These are phyloP conservation scores for Cladosporium oxysporum DNA, from an alignment of 2,329 filamentous ascomycete genomes.

Conservation along the genomic window DNA sequence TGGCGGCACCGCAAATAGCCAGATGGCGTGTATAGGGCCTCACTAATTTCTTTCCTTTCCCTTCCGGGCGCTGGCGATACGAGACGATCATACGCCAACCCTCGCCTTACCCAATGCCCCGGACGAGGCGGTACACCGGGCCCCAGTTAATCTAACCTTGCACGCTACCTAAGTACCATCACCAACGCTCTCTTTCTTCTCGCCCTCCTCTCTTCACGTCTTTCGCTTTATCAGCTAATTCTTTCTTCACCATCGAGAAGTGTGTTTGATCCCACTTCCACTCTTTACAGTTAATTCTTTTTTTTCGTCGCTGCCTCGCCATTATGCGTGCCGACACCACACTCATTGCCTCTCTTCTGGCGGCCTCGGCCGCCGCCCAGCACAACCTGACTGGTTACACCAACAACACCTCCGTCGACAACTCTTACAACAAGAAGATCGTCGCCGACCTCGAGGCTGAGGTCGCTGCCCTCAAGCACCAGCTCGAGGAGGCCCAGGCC, in stretches of 20 bases:
- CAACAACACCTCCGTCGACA: constrained; percentile 11
- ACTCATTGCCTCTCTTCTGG: constrained; percentile 22
- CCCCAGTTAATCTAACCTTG: constrained; percentile 6
- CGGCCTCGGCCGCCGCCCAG: constrained; percentile 21
- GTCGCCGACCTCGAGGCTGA: constrained; percentile 21
- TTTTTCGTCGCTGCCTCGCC: constrained; percentile 11
- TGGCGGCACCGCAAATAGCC: constrained; percentile 12
- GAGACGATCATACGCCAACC: constrained; percentile 16
- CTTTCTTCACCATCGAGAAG: constrained; percentile 9
- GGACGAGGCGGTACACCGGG: constrained; percentile 15
- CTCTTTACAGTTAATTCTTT: constrained; percentile 15
- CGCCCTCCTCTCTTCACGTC: constrained; percentile 18
- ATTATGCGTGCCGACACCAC: constrained; percentile 23
- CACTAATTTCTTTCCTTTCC: constrained; percentile 6
- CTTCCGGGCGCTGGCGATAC: constrained; percentile 17
- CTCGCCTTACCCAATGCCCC: constrained; percentile 13
- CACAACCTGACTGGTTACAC: neutral
- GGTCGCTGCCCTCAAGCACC: constrained; percentile 17
- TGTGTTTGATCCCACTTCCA: constrained; percentile 15
- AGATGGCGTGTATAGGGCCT: constrained; percentile 14
- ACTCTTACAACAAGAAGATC: constrained; percentile 20
- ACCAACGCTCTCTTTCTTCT: constrained; percentile 10
- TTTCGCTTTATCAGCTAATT: constrained; percentile 19
- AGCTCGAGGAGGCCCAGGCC: constrained; percentile 15
- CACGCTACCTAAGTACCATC: constrained; percentile 9